Conservation (phyloP, 2,329 filamentous ascomycete genomes). For the Colletotrichum higginsianum region DNA sequence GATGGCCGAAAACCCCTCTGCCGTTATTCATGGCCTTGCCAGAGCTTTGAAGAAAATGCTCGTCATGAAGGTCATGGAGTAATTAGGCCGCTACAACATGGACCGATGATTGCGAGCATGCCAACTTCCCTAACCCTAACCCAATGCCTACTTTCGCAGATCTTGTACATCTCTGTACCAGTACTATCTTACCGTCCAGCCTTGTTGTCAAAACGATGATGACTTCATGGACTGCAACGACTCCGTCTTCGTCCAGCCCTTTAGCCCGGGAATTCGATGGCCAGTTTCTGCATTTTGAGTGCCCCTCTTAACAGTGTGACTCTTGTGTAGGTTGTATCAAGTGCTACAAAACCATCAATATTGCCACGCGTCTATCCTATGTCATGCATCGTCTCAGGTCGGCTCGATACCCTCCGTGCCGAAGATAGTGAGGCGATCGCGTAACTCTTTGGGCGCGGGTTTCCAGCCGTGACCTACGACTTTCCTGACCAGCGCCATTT, state of each 20-base stretch:
- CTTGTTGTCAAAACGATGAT: conserved; percentile 8
- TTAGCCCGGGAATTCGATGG: not conserved
- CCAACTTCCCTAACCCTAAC: too few relatives aligned
- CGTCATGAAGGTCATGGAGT: not conserved
- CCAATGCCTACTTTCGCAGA: not conserved
- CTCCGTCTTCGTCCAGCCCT: conserved; percentile 5
- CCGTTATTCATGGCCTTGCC: not conserved
- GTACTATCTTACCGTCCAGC: not conserved
- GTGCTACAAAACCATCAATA: not conserved
- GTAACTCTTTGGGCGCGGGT: not conserved
- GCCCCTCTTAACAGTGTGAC: not conserved
- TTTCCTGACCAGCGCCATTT: not conserved
- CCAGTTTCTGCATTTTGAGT: not conserved
- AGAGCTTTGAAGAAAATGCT: too few relatives aligned
- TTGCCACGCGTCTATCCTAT: not conserved
- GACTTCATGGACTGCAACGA: conserved; percentile 2
- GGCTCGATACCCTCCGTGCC: conserved; percentile 4
- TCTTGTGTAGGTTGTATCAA: conserved; percentile 13
- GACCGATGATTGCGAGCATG: not conserved
- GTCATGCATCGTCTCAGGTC: not conserved
- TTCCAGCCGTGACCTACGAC: not conserved
- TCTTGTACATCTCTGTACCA: not conserved
- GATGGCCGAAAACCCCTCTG: not conserved
- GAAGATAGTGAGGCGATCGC: conserved; percentile 6
- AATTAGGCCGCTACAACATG: not conserved